These are phyloP conservation scores for Iris pallida DNA, from an alignment of 116 monocot species.

Conservation along the genomic window DNA sequence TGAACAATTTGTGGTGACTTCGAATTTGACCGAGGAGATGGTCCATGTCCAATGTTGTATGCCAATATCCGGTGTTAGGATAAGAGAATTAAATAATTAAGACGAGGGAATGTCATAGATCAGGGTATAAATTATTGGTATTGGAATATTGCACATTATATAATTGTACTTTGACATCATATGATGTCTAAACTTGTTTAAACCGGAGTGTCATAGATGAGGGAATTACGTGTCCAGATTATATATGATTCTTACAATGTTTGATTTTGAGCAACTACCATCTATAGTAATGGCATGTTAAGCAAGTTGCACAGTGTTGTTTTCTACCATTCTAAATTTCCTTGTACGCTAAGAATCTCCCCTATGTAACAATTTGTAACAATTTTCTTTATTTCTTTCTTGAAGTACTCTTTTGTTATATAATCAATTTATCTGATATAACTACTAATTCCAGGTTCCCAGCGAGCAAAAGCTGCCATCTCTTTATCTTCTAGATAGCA, in stretches of 20 bases:
- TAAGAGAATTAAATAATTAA: no score
- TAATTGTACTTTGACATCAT: background rate
- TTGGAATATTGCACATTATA: background rate
- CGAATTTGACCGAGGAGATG: no score
- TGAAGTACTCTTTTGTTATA: background rate
- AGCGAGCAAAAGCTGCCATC: conserved; percentile 95
- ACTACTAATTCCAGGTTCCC: conserved; percentile 52
- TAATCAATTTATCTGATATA: conserved; percentile 2
- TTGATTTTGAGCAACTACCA: background rate
- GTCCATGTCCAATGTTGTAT: no score
- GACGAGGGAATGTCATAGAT: no score
- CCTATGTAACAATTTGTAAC: no score
- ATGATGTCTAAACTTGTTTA: background rate
- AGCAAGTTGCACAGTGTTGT: background rate
- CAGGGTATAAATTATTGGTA: no score
- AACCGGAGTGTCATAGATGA: background rate
- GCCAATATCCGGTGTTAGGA: no score
- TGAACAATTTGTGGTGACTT: no score
- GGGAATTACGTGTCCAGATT: background rate
- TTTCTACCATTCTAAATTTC: no score
- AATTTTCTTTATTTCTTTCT: no score
- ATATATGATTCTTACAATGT: no score
- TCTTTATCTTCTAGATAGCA: conserved; percentile 96
- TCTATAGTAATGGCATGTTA: background rate
- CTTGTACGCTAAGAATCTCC: no score